Conservation (phyloP, 495 filamentous ascomycete genomes). For the Extremus antarcticus region DNA sequence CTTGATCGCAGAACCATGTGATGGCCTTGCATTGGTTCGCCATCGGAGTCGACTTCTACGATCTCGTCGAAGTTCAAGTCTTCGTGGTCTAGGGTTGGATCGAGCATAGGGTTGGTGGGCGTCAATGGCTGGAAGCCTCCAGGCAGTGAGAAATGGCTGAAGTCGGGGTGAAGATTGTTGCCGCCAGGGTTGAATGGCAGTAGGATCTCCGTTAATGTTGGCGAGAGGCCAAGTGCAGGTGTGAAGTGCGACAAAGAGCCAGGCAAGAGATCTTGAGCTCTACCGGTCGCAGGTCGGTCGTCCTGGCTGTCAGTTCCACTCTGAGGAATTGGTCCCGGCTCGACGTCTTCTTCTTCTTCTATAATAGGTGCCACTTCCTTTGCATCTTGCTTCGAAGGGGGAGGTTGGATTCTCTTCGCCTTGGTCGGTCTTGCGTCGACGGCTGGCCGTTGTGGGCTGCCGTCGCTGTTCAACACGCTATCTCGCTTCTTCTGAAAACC, state of each 20-base stretch:
- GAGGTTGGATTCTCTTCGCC: constrained; percentile 11
- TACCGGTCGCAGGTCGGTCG: not conserved
- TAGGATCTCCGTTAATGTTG: constrained; percentile 14
- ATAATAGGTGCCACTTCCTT: not conserved
- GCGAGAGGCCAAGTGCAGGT: constrained; percentile 8
- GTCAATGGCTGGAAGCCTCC: constrained; percentile 10
- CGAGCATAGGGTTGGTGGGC: not conserved
- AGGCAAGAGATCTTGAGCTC: not conserved
- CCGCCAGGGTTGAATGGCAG: constrained; percentile 2
- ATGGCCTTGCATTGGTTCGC: not conserved
- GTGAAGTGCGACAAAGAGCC: constrained; percentile 1
- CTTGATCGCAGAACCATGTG: not conserved
- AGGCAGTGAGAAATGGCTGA: constrained; percentile 10
- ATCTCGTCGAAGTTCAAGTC: constrained; percentile 4
- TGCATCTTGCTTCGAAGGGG: not conserved
- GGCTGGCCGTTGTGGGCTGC: not conserved
- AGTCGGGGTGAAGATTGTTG: constrained; percentile 5
- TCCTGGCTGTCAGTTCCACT: not conserved
- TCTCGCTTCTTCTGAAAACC: not conserved
- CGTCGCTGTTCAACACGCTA: not conserved
- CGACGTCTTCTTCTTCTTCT: not conserved
- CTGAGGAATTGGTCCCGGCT: not conserved
- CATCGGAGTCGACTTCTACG: not conserved
- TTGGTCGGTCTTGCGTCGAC: constrained; percentile 1
- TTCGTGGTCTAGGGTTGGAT: not conserved